phyloP scores from a whole-genome alignment of 371 early-diverging fungal genomes.

The Conidiobolus incongruus region DNA sequence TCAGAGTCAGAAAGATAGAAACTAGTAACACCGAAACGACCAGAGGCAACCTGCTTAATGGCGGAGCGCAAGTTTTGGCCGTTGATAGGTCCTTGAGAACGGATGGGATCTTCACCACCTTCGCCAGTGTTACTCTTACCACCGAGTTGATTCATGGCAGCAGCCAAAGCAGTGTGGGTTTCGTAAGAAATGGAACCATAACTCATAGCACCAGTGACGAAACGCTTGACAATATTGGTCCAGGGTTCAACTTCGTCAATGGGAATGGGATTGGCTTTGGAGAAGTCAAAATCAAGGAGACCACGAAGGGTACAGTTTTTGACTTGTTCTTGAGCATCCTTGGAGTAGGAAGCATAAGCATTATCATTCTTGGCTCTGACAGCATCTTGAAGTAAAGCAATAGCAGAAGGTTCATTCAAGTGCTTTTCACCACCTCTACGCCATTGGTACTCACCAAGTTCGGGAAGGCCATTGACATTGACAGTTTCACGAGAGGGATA shows the following conservation, averaged over 20 bases:
- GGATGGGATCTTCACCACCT: constrained; percentile 85
- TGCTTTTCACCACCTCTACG: constrained; percentile 79
- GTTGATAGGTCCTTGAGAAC: constrained; percentile 25
- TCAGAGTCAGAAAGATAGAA: constrained; percentile 83
- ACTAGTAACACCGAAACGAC: constrained; percentile 90
- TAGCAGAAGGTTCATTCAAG: constrained; percentile 69
- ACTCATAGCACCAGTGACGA: constrained; percentile 97
- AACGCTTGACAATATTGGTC: constrained; percentile 83
- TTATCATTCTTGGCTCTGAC: constrained; percentile 75
- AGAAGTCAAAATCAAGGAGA: constrained; percentile 69
- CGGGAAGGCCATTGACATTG: constrained; percentile 40
- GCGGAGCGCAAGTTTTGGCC: constrained; percentile 73
- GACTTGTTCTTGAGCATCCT: constrained; percentile 52
- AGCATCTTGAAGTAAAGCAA: constrained; percentile 84
- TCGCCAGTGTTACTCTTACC: constrained; percentile 96
- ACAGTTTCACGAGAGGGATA: constrained; percentile 52
- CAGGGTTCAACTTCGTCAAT: constrained; percentile 92
- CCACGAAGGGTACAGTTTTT: constrained; percentile 87
- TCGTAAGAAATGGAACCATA: constrained; percentile 92
- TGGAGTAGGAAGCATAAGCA: constrained; percentile 67
- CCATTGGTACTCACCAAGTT: constrained; percentile 93
- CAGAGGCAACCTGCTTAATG: constrained; percentile 95
- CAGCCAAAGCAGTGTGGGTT: constrained; percentile 74
- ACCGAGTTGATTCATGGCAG: constrained; percentile 87
- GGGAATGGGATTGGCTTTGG: constrained; percentile 45